Base-by-base conservation (phyloP, 331 rosid species). In the Arachis monticola region DNA sequence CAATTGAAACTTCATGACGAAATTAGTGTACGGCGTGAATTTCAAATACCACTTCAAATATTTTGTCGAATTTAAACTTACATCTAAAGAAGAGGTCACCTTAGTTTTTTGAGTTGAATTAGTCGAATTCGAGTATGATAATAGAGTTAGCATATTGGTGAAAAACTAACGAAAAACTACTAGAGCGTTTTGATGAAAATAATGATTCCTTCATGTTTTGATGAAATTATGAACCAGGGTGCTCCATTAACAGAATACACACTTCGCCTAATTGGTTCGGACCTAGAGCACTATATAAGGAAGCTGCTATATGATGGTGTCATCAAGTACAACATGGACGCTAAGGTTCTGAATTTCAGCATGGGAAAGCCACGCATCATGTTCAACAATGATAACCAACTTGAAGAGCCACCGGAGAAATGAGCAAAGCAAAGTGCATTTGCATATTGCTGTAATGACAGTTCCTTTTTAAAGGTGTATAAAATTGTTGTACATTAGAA, bases 351-450 rank as follows among this genome's bases (percentile, higher is more conserved):
- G 78, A 93, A 93, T 81, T 93, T 93, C 92, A 90, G 97, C 87
- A 93, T 93, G 98, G 98, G 98, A 3, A 93, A 93, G 84, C 98
- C 98, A 72, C 79, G 98, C 13, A 74, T 93, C 78, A 67, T 83
- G 75, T 80, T 90, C 81, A 90, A 88, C 76, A 82, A 79, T 79
- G 86, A 89, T 31, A 76, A 78, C 32, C 83, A 72, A 48, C 84
- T 88, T 53, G 83, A 81, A 73, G 87, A 87, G 62, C 72, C 61
- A 66, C 81, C 44, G 76, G 79, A 73, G 48, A 58, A 76, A 73
- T 78, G 66, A 42, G 62, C 50, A 38, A 14, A 10, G 27, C 27
- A 22, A 67, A 41, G 77, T 53, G 47, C 40, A 69, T 2, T 6
- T 9, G 38, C 14, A 79, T 72, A 22, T 64, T n/a, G 22, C 35